A percentile compares a stretch with the other conserved stretches of the same genome.
Conservation (phyloP, 2,329 filamentous ascomycete genomes). For the Diaporthe sp. region DNA sequence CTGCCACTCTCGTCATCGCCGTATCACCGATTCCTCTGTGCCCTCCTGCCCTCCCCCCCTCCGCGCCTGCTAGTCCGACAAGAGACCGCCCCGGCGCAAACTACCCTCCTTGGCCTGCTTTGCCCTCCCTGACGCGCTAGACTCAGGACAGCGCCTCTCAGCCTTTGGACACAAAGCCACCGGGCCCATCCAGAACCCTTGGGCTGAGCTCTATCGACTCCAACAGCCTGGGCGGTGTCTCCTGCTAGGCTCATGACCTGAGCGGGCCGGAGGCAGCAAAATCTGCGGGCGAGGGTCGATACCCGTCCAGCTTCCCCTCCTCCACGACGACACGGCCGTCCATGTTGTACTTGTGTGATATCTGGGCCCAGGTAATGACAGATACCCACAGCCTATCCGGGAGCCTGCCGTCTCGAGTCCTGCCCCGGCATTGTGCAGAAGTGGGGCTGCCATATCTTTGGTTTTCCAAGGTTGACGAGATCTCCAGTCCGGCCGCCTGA, state of each 20-base stretch:
- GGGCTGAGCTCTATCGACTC: conserved; percentile 19
- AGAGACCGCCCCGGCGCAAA: neutral
- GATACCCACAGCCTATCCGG: conserved; percentile 2
- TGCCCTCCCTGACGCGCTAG: conserved; percentile 22
- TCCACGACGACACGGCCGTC: conserved; percentile 4
- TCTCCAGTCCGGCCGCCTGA: conserved; percentile 34
- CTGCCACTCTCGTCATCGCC: conserved; percentile 28
- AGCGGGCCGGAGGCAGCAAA: neutral
- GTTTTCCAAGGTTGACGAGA: conserved; percentile 28
- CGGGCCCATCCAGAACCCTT: neutral
- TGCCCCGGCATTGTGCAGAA: conserved; percentile 19
- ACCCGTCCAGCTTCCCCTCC: neutral
- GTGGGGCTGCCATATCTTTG: conserved; percentile 31
- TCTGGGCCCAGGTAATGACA: conserved; percentile 9
- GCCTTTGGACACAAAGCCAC: conserved; percentile 10
- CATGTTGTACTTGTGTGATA: conserved; percentile 1
- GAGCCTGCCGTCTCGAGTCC: conserved; percentile 11
- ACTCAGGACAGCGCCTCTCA: conserved; percentile 4
- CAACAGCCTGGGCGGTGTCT: conserved; percentile 23
- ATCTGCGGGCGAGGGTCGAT: conserved; percentile 10
- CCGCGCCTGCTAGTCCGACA: conserved; percentile 13
- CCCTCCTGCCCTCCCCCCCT: neutral
- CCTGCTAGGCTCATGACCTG: conserved; percentile 7
- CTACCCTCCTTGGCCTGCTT: conserved; percentile 8
- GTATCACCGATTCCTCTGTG: conserved; percentile 15